phyloP scores from a whole-genome alignment of 441 rosid species.

The Brassica balearica region DNA sequence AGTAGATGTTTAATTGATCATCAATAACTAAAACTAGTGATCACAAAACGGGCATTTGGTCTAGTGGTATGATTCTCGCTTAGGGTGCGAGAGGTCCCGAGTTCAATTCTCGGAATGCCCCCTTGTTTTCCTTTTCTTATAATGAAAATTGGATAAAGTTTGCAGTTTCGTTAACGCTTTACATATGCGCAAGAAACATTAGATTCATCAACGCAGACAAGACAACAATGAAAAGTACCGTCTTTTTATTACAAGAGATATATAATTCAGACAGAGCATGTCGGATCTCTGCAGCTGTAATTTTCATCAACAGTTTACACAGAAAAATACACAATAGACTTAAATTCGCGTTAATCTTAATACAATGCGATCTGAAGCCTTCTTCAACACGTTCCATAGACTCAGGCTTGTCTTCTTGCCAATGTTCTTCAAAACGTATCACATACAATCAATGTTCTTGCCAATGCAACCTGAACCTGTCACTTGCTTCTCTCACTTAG shows the following conservation, averaged over 20 bases:
- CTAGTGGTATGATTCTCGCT: constrained; percentile 90
- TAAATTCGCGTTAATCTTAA: not conserved
- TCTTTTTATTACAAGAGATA: not conserved
- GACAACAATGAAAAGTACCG: not conserved
- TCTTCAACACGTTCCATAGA: not conserved
- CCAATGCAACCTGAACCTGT: not conserved
- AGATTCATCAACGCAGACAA: not conserved
- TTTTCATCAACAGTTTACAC: not conserved
- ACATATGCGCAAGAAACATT: not conserved
- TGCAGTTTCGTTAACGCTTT: not conserved
- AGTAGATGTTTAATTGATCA: not conserved
- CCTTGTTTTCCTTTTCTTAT: constrained; percentile 14
- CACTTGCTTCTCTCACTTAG: not conserved
- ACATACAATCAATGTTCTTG: not conserved
- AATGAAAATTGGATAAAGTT: not conserved
- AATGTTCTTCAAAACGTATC: not conserved
- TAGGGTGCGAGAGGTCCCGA: constrained; percentile 90
- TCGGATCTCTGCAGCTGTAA: not conserved
- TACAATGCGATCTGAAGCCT: constrained; percentile 5
- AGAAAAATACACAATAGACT: not conserved
- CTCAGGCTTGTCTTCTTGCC: not conserved
- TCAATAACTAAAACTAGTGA: not conserved
- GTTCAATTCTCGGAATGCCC: constrained; percentile 86
- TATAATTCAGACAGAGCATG: not conserved
- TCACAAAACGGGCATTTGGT: constrained; percentile 59